Evolutionary conservation across 2,329 filamentous ascomycete species (phyloP).

Genomic region (Meredithiella fracta): DNA sequence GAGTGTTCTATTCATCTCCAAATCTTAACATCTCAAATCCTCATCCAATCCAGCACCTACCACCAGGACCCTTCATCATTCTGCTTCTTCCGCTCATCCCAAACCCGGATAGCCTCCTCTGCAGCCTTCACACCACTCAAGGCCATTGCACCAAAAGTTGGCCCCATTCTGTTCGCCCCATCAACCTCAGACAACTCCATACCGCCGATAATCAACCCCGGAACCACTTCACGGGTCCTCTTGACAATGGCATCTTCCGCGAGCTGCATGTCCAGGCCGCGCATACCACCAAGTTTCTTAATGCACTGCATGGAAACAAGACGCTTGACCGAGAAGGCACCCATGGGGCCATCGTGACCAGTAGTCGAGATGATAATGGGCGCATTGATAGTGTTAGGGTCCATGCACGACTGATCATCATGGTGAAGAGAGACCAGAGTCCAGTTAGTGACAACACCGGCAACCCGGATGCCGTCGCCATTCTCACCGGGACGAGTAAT

Average conservation of each 20-base stretch:
- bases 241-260: constrained; percentile 92
- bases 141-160: constrained; percentile 80
- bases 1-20: too few species aligned
- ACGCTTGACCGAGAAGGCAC: constrained; percentile 79
- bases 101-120: constrained; percentile 65
- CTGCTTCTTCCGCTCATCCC: constrained; percentile 61
- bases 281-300: constrained; percentile 77
- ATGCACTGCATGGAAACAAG: constrained; percentile 77
- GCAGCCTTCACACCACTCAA: constrained; percentile 79
- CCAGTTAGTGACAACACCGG: constrained; percentile 92
- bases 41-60: too few species aligned
- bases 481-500: constrained; percentile 55
- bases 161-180: constrained; percentile 82
- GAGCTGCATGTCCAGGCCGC: constrained; percentile 78
- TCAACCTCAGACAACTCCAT: constrained; percentile 90
- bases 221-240: constrained; percentile 72
- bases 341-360: constrained; percentile 77
- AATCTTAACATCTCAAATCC: too few species aligned
- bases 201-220: constrained; percentile 78
- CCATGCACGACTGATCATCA: constrained; percentile 88
- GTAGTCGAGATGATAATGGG: constrained; percentile 79
- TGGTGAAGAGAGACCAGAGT: constrained; percentile 78
- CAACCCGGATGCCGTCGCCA: constrained; percentile 46
- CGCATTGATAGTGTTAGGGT: constrained; percentile 91
- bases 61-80: constrained; percentile 34